phyloP scores from a whole-genome alignment of 306 rosid species.

The Cicer yamashitae region DNA sequence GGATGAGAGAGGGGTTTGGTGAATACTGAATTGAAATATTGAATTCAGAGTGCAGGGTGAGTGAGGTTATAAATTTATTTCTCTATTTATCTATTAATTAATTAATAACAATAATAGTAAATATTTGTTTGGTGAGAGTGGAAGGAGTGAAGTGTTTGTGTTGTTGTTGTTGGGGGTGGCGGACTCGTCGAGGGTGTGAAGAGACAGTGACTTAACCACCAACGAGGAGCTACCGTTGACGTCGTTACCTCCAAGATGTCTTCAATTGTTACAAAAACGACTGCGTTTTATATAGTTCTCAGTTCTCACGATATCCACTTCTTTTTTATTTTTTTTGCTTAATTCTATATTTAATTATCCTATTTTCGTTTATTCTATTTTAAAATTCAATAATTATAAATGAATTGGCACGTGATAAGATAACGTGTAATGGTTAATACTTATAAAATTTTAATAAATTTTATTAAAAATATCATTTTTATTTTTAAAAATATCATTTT shows the following conservation, averaged over 20 bases:
- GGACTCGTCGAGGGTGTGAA: conserved; percentile 92
- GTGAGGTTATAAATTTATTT: not conserved
- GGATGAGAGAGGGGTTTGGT: not conserved
- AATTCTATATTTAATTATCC: too few species aligned
- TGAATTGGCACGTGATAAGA: accelerated
- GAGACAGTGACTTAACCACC: conserved; percentile 56
- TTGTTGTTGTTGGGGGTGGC: conserved; percentile 43
- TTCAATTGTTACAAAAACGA: conserved; percentile 13
- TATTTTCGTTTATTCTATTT: too few species aligned
- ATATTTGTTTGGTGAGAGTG: not conserved
- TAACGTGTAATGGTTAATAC: too few species aligned
- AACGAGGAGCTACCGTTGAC: conserved; percentile 46
- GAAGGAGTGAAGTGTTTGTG: not conserved
- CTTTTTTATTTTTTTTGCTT: too few species aligned
- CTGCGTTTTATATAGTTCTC: conserved; percentile 11
- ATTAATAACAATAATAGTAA: too few species aligned
- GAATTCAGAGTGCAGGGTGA: not conserved
- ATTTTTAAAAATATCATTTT: too few species aligned
- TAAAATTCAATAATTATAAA: too few species aligned
- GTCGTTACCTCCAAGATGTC: conserved; percentile 48
- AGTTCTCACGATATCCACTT: not conserved
- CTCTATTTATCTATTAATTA: not conserved
- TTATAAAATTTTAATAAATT: too few species aligned
- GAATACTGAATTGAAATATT: not conserved
- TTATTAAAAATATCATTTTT: too few species aligned